A percentile compares a stretch with the other conserved stretches of the same genome.
Conservation (phyloP, 805 yeast genomes). For the Ogataea trehalophila region DNA sequence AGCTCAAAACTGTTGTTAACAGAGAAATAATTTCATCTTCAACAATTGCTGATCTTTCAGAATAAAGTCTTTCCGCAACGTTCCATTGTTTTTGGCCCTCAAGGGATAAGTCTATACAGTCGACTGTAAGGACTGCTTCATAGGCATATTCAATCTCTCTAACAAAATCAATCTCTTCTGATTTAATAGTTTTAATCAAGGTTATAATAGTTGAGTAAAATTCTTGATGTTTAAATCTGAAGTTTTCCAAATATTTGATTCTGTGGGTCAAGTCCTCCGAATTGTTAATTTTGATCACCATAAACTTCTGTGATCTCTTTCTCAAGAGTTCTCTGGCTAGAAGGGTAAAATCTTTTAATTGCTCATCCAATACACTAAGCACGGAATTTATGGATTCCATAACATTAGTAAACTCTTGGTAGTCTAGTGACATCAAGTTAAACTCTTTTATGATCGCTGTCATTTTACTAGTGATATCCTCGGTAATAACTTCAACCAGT, state of each 20-base stretch:
- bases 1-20: slow-evolving; percentile 35
- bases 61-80: slow-evolving; percentile 37
- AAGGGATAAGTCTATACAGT: slow-evolving; percentile 33
- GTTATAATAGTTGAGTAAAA: slow-evolving; percentile 27
- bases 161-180: slow-evolving; percentile 15
- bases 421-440: slow-evolving; percentile 41
- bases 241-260: slow-evolving; percentile 36
- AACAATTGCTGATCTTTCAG: slow-evolving; percentile 36
- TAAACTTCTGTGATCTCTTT: slow-evolving; percentile 65
- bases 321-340: slow-evolving; percentile 71
- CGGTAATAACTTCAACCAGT: slow-evolving; percentile 60
- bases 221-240: slow-evolving; percentile 52
- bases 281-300: slow-evolving; percentile 56
- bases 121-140: slow-evolving; percentile 33
- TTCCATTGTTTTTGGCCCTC: slow-evolving; percentile 40
- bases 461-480: slow-evolving; percentile 48
- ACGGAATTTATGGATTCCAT: slow-evolving; percentile 29
- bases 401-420: slow-evolving; percentile 34
- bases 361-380: slow-evolving; percentile 53
- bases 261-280: slow-evolving; percentile 37
- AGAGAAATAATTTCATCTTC: slow-evolving; percentile 42
- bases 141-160: slow-evolving; percentile 38
- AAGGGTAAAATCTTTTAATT: slow-evolving; percentile 57
- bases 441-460: slow-evolving; percentile 31
- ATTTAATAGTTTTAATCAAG: slow-evolving; percentile 3